Evolutionary conservation across 371 early-diverging fungal species (phyloP), one percentile per base, ranked within the genome.

Genomic region (Rhizopus microsporus): DNA sequence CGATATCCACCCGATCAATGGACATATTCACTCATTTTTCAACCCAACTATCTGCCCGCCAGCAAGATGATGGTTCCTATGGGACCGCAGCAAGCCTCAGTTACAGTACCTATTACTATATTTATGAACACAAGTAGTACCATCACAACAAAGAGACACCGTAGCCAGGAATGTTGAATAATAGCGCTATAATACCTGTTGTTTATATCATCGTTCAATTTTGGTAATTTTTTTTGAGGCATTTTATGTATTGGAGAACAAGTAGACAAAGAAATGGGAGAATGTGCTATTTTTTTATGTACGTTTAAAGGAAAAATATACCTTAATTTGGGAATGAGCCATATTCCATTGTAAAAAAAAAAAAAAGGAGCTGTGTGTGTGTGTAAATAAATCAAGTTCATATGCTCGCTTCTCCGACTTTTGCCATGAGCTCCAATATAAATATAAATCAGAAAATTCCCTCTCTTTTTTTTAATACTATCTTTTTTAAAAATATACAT

Each of bases 1-100:
- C 66, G 61, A 4, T 65, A 65, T 34, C 30, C 16, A 32, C 57
- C 61, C 12, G 38, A 44, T 13, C 50, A 65, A 32, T 65, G 61
- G 61, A 43, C 48, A 2, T 65, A 54, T 54, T 34, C 37, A 17
- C 16, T 65, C 13, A 35, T 53, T 40, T 60, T 65, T 49, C 48
- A 60, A 43, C 50, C 54, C n/a, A 56, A 48, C 2, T 65, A 65
- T 30, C 38, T 37, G 10, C 44, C 40, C 12, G 34, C 5, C 7
- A 57, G 39, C 15, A 51, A 39, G 33, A 16, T 15, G n/a, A 33
- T 30, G 4, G 34, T 51, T 16, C 52, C 56, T 12, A 38, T 61
- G 38, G 51, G 55, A 3, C 55, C 56, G 7, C 42, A 45, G 45
- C 61, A 55, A 17, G 2, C 44, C 4, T 9, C n/a, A 10, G 55